A percentile compares a stretch with the other conserved stretches of the same genome.
Evolutionary conservation across 2,329 filamentous ascomycete genomes (phyloP).

Genomic region (Alternaria sp.): DNA sequence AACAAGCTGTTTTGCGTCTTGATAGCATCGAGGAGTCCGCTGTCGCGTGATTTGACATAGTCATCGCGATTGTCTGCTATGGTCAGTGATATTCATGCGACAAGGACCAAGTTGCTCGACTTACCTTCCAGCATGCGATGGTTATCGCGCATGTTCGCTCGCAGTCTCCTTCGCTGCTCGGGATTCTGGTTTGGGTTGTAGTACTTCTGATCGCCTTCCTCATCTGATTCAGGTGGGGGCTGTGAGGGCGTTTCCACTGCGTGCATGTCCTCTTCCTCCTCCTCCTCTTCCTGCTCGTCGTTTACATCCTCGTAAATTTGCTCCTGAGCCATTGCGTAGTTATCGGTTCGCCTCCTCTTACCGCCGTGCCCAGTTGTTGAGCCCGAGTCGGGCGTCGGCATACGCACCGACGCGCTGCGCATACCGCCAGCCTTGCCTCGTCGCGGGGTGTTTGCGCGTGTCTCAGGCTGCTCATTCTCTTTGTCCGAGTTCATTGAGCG

Average conservation of each 20-base stretch:
- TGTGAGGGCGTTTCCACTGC: slow-evolving; percentile 8
- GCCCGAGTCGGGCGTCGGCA: slow-evolving; percentile 50
- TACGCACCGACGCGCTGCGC: slow-evolving; percentile 28
- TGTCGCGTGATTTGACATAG: slow-evolving; percentile 67
- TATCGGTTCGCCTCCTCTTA: slow-evolving; percentile 56
- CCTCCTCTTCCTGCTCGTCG: slow-evolving; percentile 21
- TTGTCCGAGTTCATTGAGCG: slow-evolving; percentile 51
- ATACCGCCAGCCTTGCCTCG: slow-evolving; percentile 55
- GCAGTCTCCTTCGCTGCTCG: slow-evolving; percentile 73
- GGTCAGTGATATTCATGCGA: slow-evolving; percentile 22
- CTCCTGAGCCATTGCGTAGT: slow-evolving; percentile 30
- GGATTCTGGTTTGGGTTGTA: slow-evolving; percentile 87
- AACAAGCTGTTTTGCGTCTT: slow-evolving; percentile 69
- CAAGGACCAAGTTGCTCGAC: neutral
- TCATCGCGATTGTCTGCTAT: slow-evolving; percentile 73
- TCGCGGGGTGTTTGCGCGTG: slow-evolving; percentile 34
- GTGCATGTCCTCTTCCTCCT: slow-evolving; percentile 3
- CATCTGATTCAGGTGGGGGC: slow-evolving; percentile 5
- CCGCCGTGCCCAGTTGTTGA: slow-evolving; percentile 32
- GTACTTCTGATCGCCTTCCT: slow-evolving; percentile 39
- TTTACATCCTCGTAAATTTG: slow-evolving; percentile 14
- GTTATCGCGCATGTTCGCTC: slow-evolving; percentile 73
- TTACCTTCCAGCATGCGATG: slow-evolving; percentile 63
- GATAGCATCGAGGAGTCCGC: slow-evolving; percentile 71
- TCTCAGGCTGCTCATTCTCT: slow-evolving; percentile 49